Base-by-base conservation (phyloP, 78 protist species). In the Protostelium mycophagum region DNA sequence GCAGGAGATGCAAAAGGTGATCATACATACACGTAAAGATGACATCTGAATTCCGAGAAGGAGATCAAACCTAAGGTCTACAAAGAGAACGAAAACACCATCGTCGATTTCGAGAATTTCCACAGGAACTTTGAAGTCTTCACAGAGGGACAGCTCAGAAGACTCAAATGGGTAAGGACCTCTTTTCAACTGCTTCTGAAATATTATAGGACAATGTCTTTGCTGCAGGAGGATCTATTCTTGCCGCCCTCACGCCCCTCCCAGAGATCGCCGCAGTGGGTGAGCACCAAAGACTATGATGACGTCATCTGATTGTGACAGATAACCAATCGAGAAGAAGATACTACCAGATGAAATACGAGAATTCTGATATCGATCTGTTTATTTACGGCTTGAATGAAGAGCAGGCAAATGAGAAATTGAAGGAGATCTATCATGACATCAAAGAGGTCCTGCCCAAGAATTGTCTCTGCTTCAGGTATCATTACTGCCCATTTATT, bases 211-310 rank as follows among this genome's bases (percentile, higher is more conserved):
- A 0, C 0, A 95, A 95, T 51, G 93, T 95, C 16, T 87, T 95
- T 90, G 94, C 90, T 38, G 97, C 97, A 28, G 97, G 97, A 86
- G 97, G 97, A 83, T 88, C 96, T 0, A 83, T 95, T 5, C 90
- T 95, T 0, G 96, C 90, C 83, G n/a, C 83, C 9, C 87, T 90
- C 36, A 38, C 83, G 85, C 83, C 88, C 90, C 28, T 35, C 9
- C 37, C 88, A 28, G 88, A 38, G 90, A 37, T 38, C 63, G 37
- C 23, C 96, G 0, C 35, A 90, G 31, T 9, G 38, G 0, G 29
- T 29, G 1, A 85, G 88, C 0, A 23, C 39, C 0, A 0, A 1
- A 1, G 37, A 37, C 36, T 28, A 38, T 37, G 36, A 35, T 87
- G 29, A 29, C 29, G 5, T 37, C 10, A 5, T 28, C 34, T 29